Evolutionary conservation across 257 asterid species (phyloP), one percentile per base, ranked within the genome.

Genomic region (Prunella vulgaris): DNA sequence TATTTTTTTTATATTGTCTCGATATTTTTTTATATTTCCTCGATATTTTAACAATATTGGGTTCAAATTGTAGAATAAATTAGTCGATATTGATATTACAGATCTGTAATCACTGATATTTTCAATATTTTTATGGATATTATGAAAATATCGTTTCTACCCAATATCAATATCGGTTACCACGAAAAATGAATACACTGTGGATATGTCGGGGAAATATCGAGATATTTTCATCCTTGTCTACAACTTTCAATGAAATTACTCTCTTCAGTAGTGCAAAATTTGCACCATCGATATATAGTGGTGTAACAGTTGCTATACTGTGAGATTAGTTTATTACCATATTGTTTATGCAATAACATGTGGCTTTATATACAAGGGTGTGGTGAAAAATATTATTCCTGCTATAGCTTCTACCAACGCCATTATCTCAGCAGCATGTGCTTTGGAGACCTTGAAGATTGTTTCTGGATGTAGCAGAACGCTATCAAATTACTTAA

Each of bases 321-420:
- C 6, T 27, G 7, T 58, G 30, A 35, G 22, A 46, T 12, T 32
- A 30, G 42, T 69, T 56, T 66, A 51, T 40, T 30, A 37, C 57
- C 46, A 53, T 67, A 22, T 60, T 38, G 18, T 74, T 33, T 33
- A 57, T 68, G 70, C 54, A 53, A 35, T 65, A 61, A 75, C 67
- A 22, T 30, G 17, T 27, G 24, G 49, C 14, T 49, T 64, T 65
- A 17, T 52, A 32, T 88, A 25, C 28, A 25, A 94, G 97, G 99
- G 99, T 69, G 99, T 94, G 76, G 99, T 94, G 72, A 94, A 94
- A 85, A 94, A 91, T 81, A 94, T 94, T 20, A 91, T 94, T 79
- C 99, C 98, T 66, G 99, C 99, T 40, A 94, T 89, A 77, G 99
- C 98, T 72, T 94, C 99, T 38, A 91, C 98, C 28, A 94, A 91